Percentiles rank a stretch among this genome's conserved stretches.
Evolutionary conservation across 73 alveolate genomes (phyloP).

Genomic region (Tetrahymena elliotti): DNA sequence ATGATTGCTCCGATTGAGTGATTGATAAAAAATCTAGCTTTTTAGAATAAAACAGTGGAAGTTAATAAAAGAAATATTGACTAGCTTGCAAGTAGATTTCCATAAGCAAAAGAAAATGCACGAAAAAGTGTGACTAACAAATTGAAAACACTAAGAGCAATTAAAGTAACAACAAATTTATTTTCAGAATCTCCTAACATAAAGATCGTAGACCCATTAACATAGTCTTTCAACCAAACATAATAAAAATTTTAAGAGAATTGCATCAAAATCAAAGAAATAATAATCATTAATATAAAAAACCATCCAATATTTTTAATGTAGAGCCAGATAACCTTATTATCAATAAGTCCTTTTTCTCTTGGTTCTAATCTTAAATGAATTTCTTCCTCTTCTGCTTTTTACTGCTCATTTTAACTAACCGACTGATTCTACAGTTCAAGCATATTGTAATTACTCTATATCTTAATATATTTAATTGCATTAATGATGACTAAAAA

Average conservation of each 20-base stretch:
- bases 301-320: neutral
- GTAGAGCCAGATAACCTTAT: neutral
- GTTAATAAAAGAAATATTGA: conserved; percentile 2
- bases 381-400: neutral
- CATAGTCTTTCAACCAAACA: neutral
- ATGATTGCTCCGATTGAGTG: conserved; percentile 30
- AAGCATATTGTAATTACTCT: neutral
- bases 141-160: neutral
- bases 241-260: neutral
- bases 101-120: neutral
- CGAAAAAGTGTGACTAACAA: conserved; percentile 5
- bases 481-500: too few species aligned
- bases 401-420: neutral
- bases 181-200: neutral
- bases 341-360: neutral
- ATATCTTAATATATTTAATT: too few species aligned
- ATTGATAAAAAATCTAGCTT: conserved; percentile 19
- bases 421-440: neutral
- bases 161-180: neutral
- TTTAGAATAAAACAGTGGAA: conserved; percentile 4
- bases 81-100: conserved; percentile 24
- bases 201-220: neutral
- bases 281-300: neutral
- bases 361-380: neutral
- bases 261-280: neutral